Base-by-base conservation (phyloP, 2,329 filamentous ascomycete genomes). In the Uncinocarpus reesii region DNA sequence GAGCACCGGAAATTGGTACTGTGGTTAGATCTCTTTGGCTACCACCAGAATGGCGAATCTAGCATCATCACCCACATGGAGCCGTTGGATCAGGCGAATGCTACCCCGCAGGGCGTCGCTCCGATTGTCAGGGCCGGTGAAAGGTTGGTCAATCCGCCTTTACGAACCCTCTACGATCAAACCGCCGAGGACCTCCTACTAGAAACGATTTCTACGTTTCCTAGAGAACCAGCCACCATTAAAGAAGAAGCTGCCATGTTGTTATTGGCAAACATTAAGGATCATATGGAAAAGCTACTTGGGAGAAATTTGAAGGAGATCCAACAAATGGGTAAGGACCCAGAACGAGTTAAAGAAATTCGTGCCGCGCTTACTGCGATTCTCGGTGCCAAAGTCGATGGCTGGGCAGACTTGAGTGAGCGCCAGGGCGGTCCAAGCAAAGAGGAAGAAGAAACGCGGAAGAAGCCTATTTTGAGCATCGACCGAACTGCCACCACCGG, bases 1-100 rank as follows among this genome's bases (percentile, higher is more conserved):
- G 79, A 83, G 62, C 72, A 78, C 51, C 69, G 78, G 32, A 82
- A 83, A 57, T 69, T 81, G 55, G 77, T 80, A 56, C 69, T 83
- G 2, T 83, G 79, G 79, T 64, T 81, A 31, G 76, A 79, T 59
- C 67, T 83, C 1, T 83, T 83, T 55, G 79, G 80, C 44, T 76
- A 75, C 52, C 71, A 75, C 43, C 68, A 67, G 2, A 68, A 67
- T 10, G 66, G 65, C 7, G 67, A 70, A 53, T 66, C 68, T 13
- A 70, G 68, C 52, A 67, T 69, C 42, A 69, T 70, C 20, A 65
- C 66, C 36, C 66, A 67, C 16, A 65, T 62, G 47, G 66, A 69
- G 29, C 66, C 68, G 6, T 55, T 70, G 42, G 68, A 70, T 42
- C 61, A 62, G 38, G 56, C 59, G 3, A 60, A 57, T 42, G 57